phyloP scores from a whole-genome alignment of 2,329 filamentous ascomycete species.

The Neofusicoccum ribis region DNA sequence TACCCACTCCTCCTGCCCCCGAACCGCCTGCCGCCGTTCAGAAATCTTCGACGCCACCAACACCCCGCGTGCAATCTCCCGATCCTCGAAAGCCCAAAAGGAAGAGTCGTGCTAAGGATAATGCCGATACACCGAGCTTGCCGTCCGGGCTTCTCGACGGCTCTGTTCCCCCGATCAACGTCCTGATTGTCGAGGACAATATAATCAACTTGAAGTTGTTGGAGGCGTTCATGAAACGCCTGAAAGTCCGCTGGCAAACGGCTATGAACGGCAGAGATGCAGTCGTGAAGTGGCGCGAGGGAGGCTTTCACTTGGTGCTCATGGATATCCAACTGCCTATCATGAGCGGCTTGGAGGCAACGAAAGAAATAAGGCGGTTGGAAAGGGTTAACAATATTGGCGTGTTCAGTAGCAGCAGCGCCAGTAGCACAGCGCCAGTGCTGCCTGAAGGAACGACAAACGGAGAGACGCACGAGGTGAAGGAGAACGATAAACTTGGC shows the following conservation, averaged over 20 bases:
- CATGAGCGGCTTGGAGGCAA: conserved; percentile 94
- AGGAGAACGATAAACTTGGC: conserved; percentile 68
- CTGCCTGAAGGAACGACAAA: conserved; percentile 22
- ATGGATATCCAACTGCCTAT: conserved; percentile 99
- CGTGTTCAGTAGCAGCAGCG: conserved; percentile 64
- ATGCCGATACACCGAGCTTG: conserved; percentile 39
- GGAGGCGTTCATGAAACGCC: conserved; percentile 90
- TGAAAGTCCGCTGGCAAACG: conserved; percentile 97
- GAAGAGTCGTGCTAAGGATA: conserved; percentile 44
- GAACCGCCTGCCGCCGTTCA: conserved; percentile 34
- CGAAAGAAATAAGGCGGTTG: conserved; percentile 86
- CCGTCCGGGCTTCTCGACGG: conserved; percentile 68
- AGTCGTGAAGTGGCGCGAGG: conserved; percentile 86
- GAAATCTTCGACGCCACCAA: conserved; percentile 46
- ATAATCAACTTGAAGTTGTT: conserved; percentile 93
- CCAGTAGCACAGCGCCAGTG: conserved; percentile 12
- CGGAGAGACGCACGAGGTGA: conserved; percentile 31
- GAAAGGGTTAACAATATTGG: conserved; percentile 91
- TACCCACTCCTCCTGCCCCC: conserved; percentile 55
- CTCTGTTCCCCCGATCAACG: conserved; percentile 91
- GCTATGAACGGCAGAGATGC: conserved; percentile 94
- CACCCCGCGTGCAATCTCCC: conserved; percentile 52
- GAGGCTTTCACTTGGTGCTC: conserved; percentile 91
- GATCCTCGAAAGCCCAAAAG: conserved; percentile 50
- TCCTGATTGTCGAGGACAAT: conserved; percentile 97